Conservation (phyloP, 371 early-diverging fungal genomes). For the Coemansia sp. region DNA sequence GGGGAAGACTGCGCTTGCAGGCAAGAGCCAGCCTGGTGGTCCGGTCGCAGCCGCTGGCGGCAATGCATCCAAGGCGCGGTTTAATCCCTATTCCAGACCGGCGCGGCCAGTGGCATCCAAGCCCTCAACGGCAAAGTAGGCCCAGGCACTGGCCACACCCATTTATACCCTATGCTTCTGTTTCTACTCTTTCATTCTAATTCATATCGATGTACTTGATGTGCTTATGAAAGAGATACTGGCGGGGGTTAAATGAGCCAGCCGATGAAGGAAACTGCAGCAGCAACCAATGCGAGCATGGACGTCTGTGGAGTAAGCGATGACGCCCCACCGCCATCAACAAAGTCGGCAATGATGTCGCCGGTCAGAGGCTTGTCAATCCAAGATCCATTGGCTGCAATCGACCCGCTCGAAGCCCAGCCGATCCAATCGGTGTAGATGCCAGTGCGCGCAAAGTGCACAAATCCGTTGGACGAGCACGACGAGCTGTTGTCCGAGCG, state of each 20-base stretch:
- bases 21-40: not conserved
- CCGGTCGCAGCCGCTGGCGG: not conserved
- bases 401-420: slow-evolving; percentile 36
- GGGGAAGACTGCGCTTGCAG: not conserved
- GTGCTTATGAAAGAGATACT: not conserved
- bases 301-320: not conserved
- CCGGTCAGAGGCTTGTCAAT: slow-evolving; percentile 21
- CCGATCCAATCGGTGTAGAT: slow-evolving; percentile 50
- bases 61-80: slow-evolving; percentile 15
- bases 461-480: slow-evolving; percentile 44
- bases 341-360: slow-evolving; percentile 23
- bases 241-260: not conserved
- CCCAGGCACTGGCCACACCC: no score
- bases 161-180: not conserved
- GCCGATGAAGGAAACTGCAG: not conserved
- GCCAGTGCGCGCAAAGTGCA: slow-evolving; percentile 44
- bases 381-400: slow-evolving; percentile 44
- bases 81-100: slow-evolving; percentile 28
- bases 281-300: not conserved
- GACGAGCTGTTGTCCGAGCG: slow-evolving; percentile 20
- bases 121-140: slow-evolving; percentile 14
- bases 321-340: slow-evolving; percentile 7
- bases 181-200: not conserved
- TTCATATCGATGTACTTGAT: not conserved
- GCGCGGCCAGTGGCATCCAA: slow-evolving; percentile 3